Percentiles rank a stretch among this genome's conserved stretches.
Conservation (phyloP, 306 rosid species). For the Cicer yamashitae region DNA sequence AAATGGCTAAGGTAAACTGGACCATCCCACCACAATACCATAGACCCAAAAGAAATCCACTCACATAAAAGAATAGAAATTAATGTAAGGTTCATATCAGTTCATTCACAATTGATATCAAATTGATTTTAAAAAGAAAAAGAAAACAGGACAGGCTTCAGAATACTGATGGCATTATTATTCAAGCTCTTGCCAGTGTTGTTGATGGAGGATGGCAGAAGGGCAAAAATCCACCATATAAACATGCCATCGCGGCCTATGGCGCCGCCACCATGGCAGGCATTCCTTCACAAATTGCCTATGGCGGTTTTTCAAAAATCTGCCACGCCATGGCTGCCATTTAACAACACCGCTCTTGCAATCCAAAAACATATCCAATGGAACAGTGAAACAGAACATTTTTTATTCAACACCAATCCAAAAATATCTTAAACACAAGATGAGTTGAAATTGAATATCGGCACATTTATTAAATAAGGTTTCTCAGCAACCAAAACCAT, state of each 20-base stretch:
- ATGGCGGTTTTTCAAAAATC: too few species aligned
- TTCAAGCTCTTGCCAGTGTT: background rate
- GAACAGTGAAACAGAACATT: constrained; percentile 2
- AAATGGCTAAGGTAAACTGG: constrained; percentile 3
- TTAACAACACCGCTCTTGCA: background rate
- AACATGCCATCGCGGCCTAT: too few species aligned
- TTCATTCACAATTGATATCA: constrained; percentile 21
- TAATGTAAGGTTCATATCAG: background rate
- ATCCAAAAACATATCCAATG: constrained; percentile 19
- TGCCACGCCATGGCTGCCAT: too few species aligned
- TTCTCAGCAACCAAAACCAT: constrained; percentile 9
- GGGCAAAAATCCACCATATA: too few species aligned
- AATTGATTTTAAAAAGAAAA: constrained; percentile 3
- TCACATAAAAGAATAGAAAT: background rate
- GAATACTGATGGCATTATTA: constrained; percentile 3
- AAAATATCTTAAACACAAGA: background rate
- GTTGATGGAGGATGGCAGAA: too few species aligned
- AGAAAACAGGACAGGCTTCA: background rate
- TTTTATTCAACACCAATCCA: background rate
- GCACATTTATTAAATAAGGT: constrained; percentile 1
- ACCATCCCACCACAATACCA: constrained; percentile 6
- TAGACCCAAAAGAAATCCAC: background rate
- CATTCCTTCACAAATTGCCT: too few species aligned
- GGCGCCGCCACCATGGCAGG: too few species aligned
- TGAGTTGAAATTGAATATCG: background rate